A percentile compares a stretch with the other conserved stretches of the same genome.
Conservation (phyloP, 1,284 basidiomycete genomes). For the Malassezia restricta region DNA sequence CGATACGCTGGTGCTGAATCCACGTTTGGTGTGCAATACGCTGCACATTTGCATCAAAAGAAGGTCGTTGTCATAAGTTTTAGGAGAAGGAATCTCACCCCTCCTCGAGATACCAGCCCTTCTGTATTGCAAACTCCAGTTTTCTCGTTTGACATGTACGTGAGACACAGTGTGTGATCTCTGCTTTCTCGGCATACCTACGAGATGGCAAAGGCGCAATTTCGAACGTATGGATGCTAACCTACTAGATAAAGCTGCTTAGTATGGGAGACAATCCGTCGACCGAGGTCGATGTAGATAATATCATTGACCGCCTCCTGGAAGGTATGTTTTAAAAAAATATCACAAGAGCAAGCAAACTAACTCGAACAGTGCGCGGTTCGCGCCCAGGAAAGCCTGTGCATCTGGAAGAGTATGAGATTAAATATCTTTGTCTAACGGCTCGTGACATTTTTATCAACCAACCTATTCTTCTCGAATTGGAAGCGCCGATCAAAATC, state of each 20-base stretch:
- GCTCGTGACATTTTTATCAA: constrained; percentile 91
- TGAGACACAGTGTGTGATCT: too few species aligned
- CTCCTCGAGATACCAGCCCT: too few species aligned
- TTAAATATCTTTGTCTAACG: constrained; percentile 87
- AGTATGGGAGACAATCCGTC: constrained; percentile 39
- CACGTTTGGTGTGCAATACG: too few species aligned
- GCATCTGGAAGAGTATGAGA: constrained; percentile 86
- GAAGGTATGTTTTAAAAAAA: constrained; percentile 21
- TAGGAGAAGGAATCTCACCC: too few species aligned
- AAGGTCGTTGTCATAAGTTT: too few species aligned
- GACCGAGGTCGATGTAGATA: constrained; percentile 44
- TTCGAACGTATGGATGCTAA: too few species aligned
- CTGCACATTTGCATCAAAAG: too few species aligned
- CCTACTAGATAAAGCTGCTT: background rate
- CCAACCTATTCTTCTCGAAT: constrained; percentile 82
- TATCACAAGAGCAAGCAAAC: background rate
- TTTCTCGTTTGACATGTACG: too few species aligned
- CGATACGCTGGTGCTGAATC: background rate
- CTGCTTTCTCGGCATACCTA: too few species aligned
- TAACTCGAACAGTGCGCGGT: constrained; percentile 60
- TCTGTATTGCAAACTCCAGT: too few species aligned
- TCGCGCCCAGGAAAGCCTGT: constrained; percentile 85
- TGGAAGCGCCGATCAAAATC: constrained; percentile 93
- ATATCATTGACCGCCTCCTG: constrained; percentile 44
- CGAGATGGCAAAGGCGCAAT: too few species aligned